Conservation (phyloP, 2,329 filamentous ascomycete genomes). For the Rutstroemia sp. region DNA sequence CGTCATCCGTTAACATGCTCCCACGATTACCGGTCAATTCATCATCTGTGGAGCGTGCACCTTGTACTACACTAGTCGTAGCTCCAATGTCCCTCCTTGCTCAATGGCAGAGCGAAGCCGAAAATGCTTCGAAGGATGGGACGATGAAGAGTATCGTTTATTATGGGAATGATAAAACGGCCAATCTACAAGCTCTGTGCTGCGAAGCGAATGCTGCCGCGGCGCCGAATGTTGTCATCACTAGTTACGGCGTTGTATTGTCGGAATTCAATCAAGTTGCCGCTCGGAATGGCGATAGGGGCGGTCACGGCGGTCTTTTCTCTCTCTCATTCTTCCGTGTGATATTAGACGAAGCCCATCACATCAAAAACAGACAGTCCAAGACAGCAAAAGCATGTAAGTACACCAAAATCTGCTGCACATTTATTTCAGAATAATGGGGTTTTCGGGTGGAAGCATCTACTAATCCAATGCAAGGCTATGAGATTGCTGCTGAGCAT, state of each 20-base stretch:
- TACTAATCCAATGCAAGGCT: constrained; percentile 31
- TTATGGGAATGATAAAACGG: constrained; percentile 79
- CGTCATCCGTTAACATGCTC: constrained; percentile 48
- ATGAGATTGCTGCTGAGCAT: constrained; percentile 77
- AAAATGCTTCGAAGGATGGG: constrained; percentile 79
- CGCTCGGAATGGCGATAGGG: constrained; percentile 56
- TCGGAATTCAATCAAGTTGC: constrained; percentile 79
- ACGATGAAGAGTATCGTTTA: constrained; percentile 82
- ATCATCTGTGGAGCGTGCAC: constrained; percentile 56
- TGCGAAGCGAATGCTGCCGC: constrained; percentile 62
- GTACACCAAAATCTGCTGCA: not conserved
- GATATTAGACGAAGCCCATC: constrained; percentile 91
- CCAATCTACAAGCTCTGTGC: constrained; percentile 73
- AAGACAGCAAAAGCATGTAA: constrained; percentile 87
- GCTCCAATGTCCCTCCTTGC: constrained; percentile 94
- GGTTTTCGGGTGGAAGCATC: not conserved
- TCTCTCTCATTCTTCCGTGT: constrained; percentile 91
- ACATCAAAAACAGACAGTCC: constrained; percentile 82
- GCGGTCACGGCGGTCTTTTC: constrained; percentile 68
- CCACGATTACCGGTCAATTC: constrained; percentile 53
- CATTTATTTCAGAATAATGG: not conserved
- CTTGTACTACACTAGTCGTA: constrained; percentile 88
- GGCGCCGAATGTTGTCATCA: constrained; percentile 87
- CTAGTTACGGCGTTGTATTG: constrained; percentile 85
- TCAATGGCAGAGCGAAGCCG: constrained; percentile 93